Evolutionary conservation across 805 yeast species (phyloP).

Genomic region (Yamadazyma laniorum): DNA sequence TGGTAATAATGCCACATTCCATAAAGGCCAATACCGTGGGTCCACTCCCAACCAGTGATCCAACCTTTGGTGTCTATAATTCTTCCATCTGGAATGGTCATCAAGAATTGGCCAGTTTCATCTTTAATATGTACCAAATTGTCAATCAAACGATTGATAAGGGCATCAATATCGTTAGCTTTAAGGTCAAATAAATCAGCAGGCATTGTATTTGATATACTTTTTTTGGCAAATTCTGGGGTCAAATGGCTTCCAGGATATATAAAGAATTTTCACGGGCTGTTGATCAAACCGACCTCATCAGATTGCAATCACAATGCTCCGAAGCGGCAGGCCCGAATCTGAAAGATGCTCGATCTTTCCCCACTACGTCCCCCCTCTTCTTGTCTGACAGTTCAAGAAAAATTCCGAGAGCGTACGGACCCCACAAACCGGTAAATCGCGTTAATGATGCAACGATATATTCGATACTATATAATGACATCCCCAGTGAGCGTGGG

Average conservation of each 20-base stretch:
- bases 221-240: neutral
- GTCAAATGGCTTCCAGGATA: neutral
- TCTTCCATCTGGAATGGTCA: constrained; percentile 30
- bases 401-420: no score
- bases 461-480: neutral
- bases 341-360: no score
- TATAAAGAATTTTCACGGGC: neutral
- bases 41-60: constrained; percentile 41
- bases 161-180: constrained; percentile 15
- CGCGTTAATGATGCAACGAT: neutral
- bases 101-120: constrained; percentile 27
- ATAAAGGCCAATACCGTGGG: constrained; percentile 37
- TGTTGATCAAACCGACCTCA: neutral
- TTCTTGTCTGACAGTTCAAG: no score
- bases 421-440: neutral
- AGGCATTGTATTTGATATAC: constrained; percentile 16
- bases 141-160: constrained; percentile 19
- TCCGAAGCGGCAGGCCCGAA: no score
- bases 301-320: no score
- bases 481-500: no score
- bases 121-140: constrained; percentile 29
- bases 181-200: constrained; percentile 14
- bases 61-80: constrained; percentile 38
- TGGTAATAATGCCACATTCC: constrained; percentile 38
- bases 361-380: no score